These are phyloP conservation scores for Spathaspora jeffriesii DNA, from an alignment of 1,139 yeast species.

Conservation along the genomic window DNA sequence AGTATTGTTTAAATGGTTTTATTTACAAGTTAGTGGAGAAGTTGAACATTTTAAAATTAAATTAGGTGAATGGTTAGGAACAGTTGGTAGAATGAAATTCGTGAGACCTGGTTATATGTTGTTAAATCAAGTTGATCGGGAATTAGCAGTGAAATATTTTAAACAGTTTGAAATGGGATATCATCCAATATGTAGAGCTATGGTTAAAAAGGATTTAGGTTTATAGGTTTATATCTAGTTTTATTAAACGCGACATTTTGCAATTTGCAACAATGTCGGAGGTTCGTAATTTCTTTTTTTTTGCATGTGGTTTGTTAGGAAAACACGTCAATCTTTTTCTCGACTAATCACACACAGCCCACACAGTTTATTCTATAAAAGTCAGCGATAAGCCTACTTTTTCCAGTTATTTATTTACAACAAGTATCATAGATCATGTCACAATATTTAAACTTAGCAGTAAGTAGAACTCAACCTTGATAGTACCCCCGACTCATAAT, in stretches of 20 bases:
- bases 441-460: constrained; percentile 11
- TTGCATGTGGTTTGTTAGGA: not conserved
- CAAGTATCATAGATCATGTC: constrained; percentile 6
- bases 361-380: not conserved
- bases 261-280: not conserved
- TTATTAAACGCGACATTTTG: not conserved
- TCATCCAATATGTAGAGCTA: constrained; percentile 82
- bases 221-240: constrained; percentile 12
- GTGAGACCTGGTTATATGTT: constrained; percentile 83
- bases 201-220: constrained; percentile 76
- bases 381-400: not conserved
- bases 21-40: constrained; percentile 56
- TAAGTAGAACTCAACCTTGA: constrained; percentile 4
- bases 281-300: not conserved
- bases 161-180: constrained; percentile 56
- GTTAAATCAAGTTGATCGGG: constrained; percentile 62
- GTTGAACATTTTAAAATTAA: constrained; percentile 24
- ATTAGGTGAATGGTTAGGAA: constrained; percentile 82
- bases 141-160: constrained; percentile 68
- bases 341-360: not conserved
- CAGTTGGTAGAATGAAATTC: constrained; percentile 94
- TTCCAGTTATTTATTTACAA: not conserved
- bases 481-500: not conserved
- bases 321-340: not conserved
- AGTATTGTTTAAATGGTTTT: constrained; percentile 76